Base-by-base conservation (phyloP, 169 alveolate genomes). In the Toxoplasma gondii region DNA sequence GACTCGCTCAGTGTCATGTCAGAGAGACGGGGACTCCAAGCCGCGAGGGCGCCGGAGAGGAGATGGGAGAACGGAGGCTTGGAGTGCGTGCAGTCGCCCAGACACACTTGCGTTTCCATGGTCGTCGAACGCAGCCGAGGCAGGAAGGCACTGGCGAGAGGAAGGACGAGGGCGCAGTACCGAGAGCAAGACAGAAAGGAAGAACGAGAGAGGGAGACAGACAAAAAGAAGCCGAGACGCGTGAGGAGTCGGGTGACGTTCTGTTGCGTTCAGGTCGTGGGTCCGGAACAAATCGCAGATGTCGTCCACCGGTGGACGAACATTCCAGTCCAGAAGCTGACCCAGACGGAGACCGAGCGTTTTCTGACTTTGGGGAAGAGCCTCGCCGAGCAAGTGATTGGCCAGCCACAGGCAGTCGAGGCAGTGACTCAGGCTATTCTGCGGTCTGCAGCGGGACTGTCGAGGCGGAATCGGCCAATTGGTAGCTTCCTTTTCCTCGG, bases 291-390 rank as follows among this genome's bases (percentile, higher is more conserved):
- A 88, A 95, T 97, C 41, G 98, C 98, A 16, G 96, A 95, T 86
- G 98, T 97, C 34, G 98, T 97, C 64, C 95, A 92, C 69, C 91
- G 97, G 45, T 97, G 98, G 97, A 98, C 99, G 9, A 98, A 98
- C 34, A 98, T 98, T 27, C 98, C 98, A 41, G 97, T 98, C 84
- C 94, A 95, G 82, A 97, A 97, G 94, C 94, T 98, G 69, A 95
- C 97, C 97, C 97, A 97, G 98, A 96, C 97, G 96, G 88, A 98
- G 97, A 41, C 96, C 58, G 95, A 92, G 41, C 43, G 93, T 17
- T 69, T 95, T 29, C 88, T 93, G 91, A 44, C 92, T 4, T 95
- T 98, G 54, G 96, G 95, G 54, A 94, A 95, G 41, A 78, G 93
- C 29, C 96, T 92, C 54, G 49, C 86, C 29, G 70, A 41, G 91